These are phyloP conservation scores for Meyerozyma sp. DNA, from an alignment of 1,139 yeast species.

Conservation along the genomic window DNA sequence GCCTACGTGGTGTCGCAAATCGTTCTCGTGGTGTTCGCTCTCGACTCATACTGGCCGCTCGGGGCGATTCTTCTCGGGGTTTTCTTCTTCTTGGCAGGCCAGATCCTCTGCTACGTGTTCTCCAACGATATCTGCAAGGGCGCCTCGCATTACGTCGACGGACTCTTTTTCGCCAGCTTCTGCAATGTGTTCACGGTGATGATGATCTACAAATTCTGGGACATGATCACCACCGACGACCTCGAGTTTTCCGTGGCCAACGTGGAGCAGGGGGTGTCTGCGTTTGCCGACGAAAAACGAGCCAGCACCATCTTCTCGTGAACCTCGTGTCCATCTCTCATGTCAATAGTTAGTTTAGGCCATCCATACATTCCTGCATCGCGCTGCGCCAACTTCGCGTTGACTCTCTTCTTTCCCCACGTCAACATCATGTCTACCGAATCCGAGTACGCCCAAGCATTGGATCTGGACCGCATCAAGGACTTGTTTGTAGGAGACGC, in stretches of 20 bases:
- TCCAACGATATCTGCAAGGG: constrained; percentile 61
- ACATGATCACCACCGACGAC: constrained; percentile 92
- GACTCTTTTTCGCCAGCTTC: constrained; percentile 76
- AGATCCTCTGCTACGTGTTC: constrained; percentile 65
- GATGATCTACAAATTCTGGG: constrained; percentile 98
- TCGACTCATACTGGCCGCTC: constrained; percentile 79
- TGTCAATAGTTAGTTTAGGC: no score
- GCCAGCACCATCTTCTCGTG: constrained; percentile 25
- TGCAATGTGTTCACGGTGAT: constrained; percentile 77
- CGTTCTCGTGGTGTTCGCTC: constrained; percentile 60
- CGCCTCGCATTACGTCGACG: constrained; percentile 84
- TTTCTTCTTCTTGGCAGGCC: constrained; percentile 77
- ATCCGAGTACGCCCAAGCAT: constrained; percentile 8
- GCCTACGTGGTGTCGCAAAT: constrained; percentile 66
- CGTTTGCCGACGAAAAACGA: constrained; percentile 36
- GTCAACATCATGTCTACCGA: constrained; percentile 1
- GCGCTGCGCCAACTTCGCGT: not conserved
- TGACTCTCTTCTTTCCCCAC: not conserved
- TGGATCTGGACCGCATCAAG: constrained; percentile 11
- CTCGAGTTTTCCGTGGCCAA: constrained; percentile 78
- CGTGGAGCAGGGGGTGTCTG: constrained; percentile 36
- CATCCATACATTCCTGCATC: not conserved
- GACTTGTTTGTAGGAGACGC: constrained; percentile 23
- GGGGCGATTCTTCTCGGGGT: constrained; percentile 72
- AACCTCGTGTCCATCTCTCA: no score